These are phyloP conservation scores for Candida quercuum DNA, from an alignment of 805 yeast genomes.

Conservation along the genomic window DNA sequence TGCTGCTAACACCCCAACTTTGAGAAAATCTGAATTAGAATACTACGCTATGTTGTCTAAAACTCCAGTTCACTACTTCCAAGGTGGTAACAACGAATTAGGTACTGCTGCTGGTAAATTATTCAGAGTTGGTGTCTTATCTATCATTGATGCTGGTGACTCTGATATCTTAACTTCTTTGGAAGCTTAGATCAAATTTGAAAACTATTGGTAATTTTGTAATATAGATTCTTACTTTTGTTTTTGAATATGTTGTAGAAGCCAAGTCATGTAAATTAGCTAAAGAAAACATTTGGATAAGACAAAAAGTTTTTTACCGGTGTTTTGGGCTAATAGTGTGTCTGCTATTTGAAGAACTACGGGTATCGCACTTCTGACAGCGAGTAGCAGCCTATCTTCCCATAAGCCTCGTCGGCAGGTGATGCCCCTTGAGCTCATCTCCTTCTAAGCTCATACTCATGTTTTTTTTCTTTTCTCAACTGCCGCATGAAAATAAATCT, in stretches of 20 bases:
- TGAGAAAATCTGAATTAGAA: slow-evolving; percentile 99
- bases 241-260: slow-evolving; percentile 1
- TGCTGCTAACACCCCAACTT: slow-evolving; percentile 99
- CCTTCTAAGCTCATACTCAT: too few species aligned
- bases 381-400: too few species aligned
- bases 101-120: slow-evolving; percentile 99
- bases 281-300: too few species aligned
- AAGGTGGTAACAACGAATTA: slow-evolving; percentile 99
- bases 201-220: neutral
- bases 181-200: slow-evolving; percentile 13
- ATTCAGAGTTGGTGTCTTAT: slow-evolving; percentile 98
- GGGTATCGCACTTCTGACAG: too few species aligned
- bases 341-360: too few species aligned
- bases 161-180: slow-evolving; percentile 86
- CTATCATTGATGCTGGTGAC: slow-evolving; percentile 98
- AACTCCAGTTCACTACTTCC: slow-evolving; percentile 96
- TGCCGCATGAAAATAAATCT: too few species aligned
- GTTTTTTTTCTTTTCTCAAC: too few species aligned
- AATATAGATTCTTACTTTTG: slow-evolving; percentile 1
- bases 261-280: too few species aligned
- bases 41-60: slow-evolving; percentile 99
- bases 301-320: too few species aligned
- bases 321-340: too few species aligned
- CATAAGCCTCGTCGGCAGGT: too few species aligned
- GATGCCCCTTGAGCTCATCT: too few species aligned